These are phyloP conservation scores for Orbilia oligospora DNA, from an alignment of 2,329 filamentous ascomycete genomes.

Conservation along the genomic window DNA sequence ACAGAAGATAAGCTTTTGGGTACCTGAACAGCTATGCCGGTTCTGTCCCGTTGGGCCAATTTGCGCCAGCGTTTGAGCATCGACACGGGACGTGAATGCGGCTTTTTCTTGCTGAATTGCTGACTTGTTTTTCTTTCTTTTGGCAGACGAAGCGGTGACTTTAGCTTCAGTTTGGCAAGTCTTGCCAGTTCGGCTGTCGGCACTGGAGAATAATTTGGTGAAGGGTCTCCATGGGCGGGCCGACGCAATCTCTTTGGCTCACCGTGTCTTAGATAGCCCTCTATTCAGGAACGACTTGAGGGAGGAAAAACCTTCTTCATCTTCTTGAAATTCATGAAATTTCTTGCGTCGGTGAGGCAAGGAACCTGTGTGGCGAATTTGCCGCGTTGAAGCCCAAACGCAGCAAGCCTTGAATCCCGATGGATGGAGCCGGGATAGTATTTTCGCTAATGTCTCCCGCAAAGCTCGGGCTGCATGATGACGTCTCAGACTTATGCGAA, in stretches of 20 bases:
- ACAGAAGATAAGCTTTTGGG: slow-evolving; percentile 60
- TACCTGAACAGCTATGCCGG: slow-evolving; percentile 24
- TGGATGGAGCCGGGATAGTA: slow-evolving; percentile 45
- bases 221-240: slow-evolving; percentile 26
- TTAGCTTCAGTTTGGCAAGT: slow-evolving; percentile 34
- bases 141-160: slow-evolving; percentile 33
- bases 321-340: background rate
- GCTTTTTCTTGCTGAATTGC: too few species aligned
- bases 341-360: background rate
- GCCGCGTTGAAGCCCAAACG: slow-evolving; percentile 15
- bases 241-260: slow-evolving; percentile 2
- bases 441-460: slow-evolving; percentile 48
- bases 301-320: background rate
- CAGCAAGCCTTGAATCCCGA: slow-evolving; percentile 25
- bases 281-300: slow-evolving; percentile 2
- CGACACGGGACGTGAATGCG: slow-evolving; percentile 42
- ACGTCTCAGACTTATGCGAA: slow-evolving; percentile 40
- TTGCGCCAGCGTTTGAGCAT: slow-evolving; percentile 23
- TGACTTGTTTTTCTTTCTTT: background rate
- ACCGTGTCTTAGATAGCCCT: background rate
- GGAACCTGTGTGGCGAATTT: slow-evolving; percentile 30
- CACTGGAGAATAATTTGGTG: slow-evolving; percentile 34
- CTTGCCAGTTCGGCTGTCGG: slow-evolving; percentile 58
- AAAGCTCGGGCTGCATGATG: slow-evolving; percentile 47
- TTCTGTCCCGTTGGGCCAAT: slow-evolving; percentile 26